Evolutionary conservation across 441 rosid genomes (phyloP), one percentile per base, ranked within the genome.

Genomic region (Pelargonium citronellum): DNA sequence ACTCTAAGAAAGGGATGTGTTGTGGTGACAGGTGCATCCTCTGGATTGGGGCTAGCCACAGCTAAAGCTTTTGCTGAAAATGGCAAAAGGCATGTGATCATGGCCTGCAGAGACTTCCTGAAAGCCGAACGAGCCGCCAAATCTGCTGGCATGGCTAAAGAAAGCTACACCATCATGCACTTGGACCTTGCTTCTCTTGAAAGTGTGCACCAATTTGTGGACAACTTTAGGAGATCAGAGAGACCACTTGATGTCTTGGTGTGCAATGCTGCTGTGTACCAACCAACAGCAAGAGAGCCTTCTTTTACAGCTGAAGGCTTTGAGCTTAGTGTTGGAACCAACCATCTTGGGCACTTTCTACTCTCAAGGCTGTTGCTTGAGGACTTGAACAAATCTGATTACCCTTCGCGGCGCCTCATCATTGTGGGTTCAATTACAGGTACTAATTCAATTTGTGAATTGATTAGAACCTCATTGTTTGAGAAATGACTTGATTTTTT

Each of bases 381-480:
- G 64, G 96, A 91, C 66, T 37, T 93, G 77, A 82, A 87, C 67
- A 70, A 89, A 68, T 89, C 97, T 0, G 96, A 92, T 74, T 84
- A 86, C 75, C 85, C 91, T 12, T 83, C 85, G 4, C 91, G 82
- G 73, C 90, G 96, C 49, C 88, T 91, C 79, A 92, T 89, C 78
- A 90, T 92, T 24, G 96, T 92, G 7, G 98, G 98, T 69, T 93
- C 97, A 17, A 91, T 91, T 57, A 93, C 96, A 82, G 97, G 97
- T 92, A 75, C 13, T 1, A 0, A 13, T 13, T 16, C 58, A 7
- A 37, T 67, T 60, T 15, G 7, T 4, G 5, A 67, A 3, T 12
- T 12, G 19, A 15, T 65, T 9, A 22, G 37, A 6, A 20, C 11
- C 2, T 5, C 11, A 17, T 64, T 64, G 20, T 60, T 8, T 60